A percentile compares a stretch with the other conserved stretches of the same genome.
Conservation (phyloP, 164 flowering plant genomes). For the Santalum album region DNA sequence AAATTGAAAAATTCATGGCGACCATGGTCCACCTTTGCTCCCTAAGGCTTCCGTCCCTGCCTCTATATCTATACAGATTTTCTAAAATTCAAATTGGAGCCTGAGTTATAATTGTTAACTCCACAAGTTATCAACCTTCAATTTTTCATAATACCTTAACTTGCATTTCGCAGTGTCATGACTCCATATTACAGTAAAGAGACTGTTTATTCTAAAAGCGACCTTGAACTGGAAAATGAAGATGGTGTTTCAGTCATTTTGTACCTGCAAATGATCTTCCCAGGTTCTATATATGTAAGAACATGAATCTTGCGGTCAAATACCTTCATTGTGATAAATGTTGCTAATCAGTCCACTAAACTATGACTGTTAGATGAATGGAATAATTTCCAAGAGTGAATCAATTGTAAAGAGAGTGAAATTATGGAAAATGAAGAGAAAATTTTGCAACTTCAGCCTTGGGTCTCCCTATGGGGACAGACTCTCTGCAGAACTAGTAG, state of each 20-base stretch:
- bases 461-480: constrained; percentile 73
- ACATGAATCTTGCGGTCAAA: neutral
- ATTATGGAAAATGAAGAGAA: constrained; percentile 79
- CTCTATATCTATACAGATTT: too few relatives aligned
- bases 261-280: constrained; percentile 87
- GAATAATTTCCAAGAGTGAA: constrained; percentile 86
- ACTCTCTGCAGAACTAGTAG: constrained; percentile 78
- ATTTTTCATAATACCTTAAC: too few relatives aligned
- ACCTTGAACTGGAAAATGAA: constrained; percentile 91
- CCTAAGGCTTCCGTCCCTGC: too few relatives aligned
- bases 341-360: constrained; percentile 3
- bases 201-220: constrained; percentile 78
- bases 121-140: too few relatives aligned
- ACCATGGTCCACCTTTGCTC: too few relatives aligned
- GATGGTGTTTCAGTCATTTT: constrained; percentile 85
- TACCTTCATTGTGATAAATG: neutral
- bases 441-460: constrained; percentile 63
- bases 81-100: too few relatives aligned
- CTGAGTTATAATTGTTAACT: too few relatives aligned
- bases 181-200: constrained; percentile 98
- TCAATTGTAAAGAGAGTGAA: constrained; percentile 62
- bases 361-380: constrained; percentile 62
- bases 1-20: too few relatives aligned
- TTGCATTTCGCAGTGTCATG: constrained; percentile 55
- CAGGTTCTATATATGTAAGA: constrained; percentile 33